Base-by-base conservation (phyloP, 306 rosid genomes). In the Vigna radiata region DNA sequence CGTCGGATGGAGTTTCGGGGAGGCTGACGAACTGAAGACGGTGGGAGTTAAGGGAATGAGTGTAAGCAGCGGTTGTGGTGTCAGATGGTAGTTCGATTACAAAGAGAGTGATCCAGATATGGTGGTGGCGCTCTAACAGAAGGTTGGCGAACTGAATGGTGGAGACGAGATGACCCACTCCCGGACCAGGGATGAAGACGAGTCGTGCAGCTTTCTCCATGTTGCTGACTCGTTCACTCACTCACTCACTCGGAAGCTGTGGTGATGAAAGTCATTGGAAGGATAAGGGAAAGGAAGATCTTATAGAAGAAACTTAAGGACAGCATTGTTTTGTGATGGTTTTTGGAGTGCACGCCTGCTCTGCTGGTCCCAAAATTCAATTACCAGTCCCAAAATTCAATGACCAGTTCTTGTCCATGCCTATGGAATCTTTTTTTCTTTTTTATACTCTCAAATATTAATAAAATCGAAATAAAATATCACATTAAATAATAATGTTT, bases 131-230 rank as follows among this genome's bases (percentile, higher is more conserved):
- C 21, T 79, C 12, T 6, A 84, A 13, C 13, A 90, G 89, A 61
- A 79, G 84, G 70, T 90, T 90, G 0, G 90, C 89, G 4, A 91
- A 75, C 85, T 90, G 89, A 0, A 85, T 54, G 2, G 73, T 47
- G 16, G 95, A 55, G 0, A 18, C 68, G 0, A 88, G 52, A 76
- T 90, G 95, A 46, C 97, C 84, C 0, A 13, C 27, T 0, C 79
- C 90, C 0, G 89, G 86, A 39, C 3, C 2, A 3, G 88, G 93
- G 23, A 89, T 77, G 64, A 89, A 80, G 56, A 89, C 87, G 4
- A 91, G n/a, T 52, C 79, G 81, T 19, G 83, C 72, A 27, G 47
- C 54, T 67, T 82, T 72, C 36, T 2, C 47, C 73, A 49, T 36
- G 41, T 6, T 46, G 13, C 4, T 18, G 10, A 53, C 59, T 29